phyloP scores from a whole-genome alignment of 257 asterid species.

The Leptodermis oblonga region DNA sequence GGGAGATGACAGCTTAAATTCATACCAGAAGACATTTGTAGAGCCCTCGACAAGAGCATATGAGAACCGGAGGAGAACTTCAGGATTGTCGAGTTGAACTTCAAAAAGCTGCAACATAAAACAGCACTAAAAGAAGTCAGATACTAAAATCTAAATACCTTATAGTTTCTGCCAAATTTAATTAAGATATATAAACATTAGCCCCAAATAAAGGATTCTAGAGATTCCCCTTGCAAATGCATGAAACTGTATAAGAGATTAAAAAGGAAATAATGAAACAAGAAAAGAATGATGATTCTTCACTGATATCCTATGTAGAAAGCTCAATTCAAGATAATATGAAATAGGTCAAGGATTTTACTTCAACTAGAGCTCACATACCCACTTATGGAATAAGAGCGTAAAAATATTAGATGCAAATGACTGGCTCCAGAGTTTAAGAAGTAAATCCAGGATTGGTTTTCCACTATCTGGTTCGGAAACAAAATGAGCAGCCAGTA shows the following conservation, averaged over 20 bases:
- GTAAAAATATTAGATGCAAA: conserved; percentile 80
- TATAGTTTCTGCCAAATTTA: background rate
- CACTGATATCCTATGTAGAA: background rate
- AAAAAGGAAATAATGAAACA: background rate
- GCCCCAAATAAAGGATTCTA: background rate
- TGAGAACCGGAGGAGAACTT: conserved; percentile 76
- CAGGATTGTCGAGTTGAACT: conserved; percentile 71
- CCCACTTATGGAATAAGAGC: conserved; percentile 92
- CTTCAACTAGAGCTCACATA: conserved; percentile 28
- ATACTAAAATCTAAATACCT: background rate
- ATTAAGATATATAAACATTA: background rate
- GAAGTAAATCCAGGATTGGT: conserved; percentile 48
- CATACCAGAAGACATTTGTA: conserved; percentile 94
- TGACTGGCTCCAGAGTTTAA: conserved; percentile 97
- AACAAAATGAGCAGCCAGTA: conserved; percentile 82
- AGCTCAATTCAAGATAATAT: too few species aligned
- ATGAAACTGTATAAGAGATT: too few species aligned
- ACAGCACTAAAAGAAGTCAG: conserved; percentile 6
- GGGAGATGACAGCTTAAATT: conserved; percentile 18
- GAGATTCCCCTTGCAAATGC: background rate
- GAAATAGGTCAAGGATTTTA: too few species aligned
- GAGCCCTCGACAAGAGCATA: conserved; percentile 97
- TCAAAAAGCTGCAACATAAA: conserved; percentile 69
- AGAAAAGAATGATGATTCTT: background rate
- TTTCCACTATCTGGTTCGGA: conserved; percentile 56